These are phyloP conservation scores for Corchorus olitorius DNA, from an alignment of 345 rosid genomes.

Conservation along the genomic window DNA sequence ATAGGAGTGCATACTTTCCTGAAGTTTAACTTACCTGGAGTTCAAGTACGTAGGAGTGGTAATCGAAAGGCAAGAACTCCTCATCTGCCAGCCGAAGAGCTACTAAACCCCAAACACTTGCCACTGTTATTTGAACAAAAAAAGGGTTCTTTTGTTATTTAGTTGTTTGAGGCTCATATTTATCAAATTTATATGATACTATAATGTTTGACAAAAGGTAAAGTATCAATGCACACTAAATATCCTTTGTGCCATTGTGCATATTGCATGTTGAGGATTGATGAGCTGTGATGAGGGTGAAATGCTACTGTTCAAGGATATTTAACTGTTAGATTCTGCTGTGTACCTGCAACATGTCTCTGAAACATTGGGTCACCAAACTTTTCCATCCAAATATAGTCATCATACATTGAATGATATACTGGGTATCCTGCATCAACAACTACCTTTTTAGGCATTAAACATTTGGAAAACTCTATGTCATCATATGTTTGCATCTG, in stretches of 20 bases:
- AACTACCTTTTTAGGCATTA: conserved; percentile 4
- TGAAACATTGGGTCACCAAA: conserved; percentile 78
- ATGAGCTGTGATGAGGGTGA: conserved; percentile 3
- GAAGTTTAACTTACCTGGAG: conserved; percentile 51
- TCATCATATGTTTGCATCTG: conserved; percentile 18
- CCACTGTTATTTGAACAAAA: conserved; percentile 32
- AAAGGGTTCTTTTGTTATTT: neutral
- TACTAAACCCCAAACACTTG: conserved; percentile 74
- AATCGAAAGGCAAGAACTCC: conserved; percentile 71
- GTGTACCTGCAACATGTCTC: conserved; percentile 68
- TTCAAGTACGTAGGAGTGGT: conserved; percentile 62
- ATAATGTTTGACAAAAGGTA: neutral
- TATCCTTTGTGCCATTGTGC: neutral
- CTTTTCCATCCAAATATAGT: conserved; percentile 78
- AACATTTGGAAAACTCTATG: conserved; percentile 3
- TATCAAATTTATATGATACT: neutral
- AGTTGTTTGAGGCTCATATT: neutral
- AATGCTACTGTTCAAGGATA: neutral
- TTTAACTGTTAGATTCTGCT: conserved; percentile 12
- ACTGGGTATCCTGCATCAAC: conserved; percentile 65
- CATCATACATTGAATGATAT: conserved; percentile 88
- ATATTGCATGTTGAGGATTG: neutral
- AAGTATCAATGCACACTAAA: neutral
- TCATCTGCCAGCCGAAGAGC: conserved; percentile 84
- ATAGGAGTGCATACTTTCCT: neutral